A percentile compares a stretch with the other conserved stretches of the same genome.
Conservation (phyloP, 495 filamentous ascomycete genomes). For the Schizothecium vesticola region DNA sequence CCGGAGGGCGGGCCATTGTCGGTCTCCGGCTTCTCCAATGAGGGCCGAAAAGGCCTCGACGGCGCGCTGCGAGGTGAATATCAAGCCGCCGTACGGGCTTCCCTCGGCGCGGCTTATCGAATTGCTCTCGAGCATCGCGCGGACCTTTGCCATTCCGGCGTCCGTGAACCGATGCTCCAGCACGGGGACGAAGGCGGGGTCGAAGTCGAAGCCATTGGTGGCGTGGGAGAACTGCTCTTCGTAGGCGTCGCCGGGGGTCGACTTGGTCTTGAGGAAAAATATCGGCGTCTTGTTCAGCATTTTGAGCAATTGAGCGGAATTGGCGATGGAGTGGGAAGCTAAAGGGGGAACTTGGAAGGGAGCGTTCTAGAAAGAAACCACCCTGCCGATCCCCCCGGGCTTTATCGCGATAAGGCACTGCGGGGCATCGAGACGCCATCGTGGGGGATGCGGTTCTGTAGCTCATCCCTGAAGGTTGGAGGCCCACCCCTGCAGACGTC, state of each 20-base stretch:
- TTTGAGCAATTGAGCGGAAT: background rate
- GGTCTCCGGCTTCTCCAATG: slow-evolving; percentile 47
- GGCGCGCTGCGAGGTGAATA: slow-evolving; percentile 91
- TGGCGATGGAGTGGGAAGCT: background rate
- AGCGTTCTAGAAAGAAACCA: background rate
- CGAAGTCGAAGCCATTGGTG: slow-evolving; percentile 39
- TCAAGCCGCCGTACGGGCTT: slow-evolving; percentile 68
- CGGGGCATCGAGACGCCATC: slow-evolving; percentile 1
- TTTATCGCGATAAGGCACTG: slow-evolving; percentile 17
- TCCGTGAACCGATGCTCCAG: slow-evolving; percentile 62
- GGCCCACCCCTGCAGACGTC: slow-evolving; percentile 10
- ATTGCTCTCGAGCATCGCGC: slow-evolving; percentile 28
- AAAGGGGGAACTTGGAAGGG: background rate
- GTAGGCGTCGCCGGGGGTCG: slow-evolving; percentile 72
- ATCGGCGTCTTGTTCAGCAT: slow-evolving; percentile 47
- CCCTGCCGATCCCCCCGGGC: background rate
- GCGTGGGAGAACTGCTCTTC: slow-evolving; percentile 60
- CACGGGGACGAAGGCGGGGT: slow-evolving; percentile 75
- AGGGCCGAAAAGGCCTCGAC: slow-evolving; percentile 77
- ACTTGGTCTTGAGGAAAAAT: slow-evolving; percentile 83
- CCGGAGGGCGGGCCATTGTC: slow-evolving; percentile 43
- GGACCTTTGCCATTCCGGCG: slow-evolving; percentile 36
- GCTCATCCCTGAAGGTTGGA: slow-evolving; percentile 1
- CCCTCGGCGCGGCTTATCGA: slow-evolving; percentile 27
- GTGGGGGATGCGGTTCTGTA: background rate